phyloP scores from a whole-genome alignment of 768 basidiomycete species.

The Tylopilus subfusipes region DNA sequence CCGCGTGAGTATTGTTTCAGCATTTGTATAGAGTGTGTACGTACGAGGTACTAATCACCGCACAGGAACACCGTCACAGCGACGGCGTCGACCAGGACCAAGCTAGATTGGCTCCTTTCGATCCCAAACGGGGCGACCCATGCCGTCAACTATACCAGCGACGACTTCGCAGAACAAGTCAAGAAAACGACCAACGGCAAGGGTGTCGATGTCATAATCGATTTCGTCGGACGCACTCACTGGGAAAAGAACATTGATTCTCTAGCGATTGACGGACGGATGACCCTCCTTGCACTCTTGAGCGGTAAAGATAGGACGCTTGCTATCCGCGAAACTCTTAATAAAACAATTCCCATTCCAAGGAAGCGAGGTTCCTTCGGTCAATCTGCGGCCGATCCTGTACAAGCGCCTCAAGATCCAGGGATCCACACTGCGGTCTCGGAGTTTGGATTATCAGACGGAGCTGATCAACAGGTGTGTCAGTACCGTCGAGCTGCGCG shows the following conservation, averaged over 20 bases:
- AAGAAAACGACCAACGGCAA: constrained; percentile 62
- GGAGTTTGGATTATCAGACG: constrained; percentile 71
- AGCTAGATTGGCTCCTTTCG: constrained; percentile 70
- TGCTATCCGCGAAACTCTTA: constrained; percentile 17
- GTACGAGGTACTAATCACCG: constrained; percentile 8
- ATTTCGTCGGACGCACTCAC: constrained; percentile 77
- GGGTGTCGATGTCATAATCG: constrained; percentile 82
- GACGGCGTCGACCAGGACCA: constrained; percentile 82
- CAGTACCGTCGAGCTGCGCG: background rate
- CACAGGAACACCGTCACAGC: constrained; percentile 67
- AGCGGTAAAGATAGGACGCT: constrained; percentile 48
- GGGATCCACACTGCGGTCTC: constrained; percentile 81
- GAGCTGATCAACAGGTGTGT: constrained; percentile 59
- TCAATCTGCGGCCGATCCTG: constrained; percentile 65
- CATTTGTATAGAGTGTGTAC: background rate
- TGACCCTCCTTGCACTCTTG: constrained; percentile 63
- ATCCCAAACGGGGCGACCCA: constrained; percentile 70
- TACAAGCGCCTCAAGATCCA: constrained; percentile 85
- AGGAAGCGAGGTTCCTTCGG: constrained; percentile 51
- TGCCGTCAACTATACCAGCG: constrained; percentile 78
- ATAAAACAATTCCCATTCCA: constrained; percentile 17
- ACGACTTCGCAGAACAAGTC: constrained; percentile 74
- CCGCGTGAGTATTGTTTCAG: constrained; percentile 54
- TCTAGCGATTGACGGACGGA: constrained; percentile 67
- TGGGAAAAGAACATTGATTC: constrained; percentile 71